These are phyloP conservation scores for Microstegium vimineum DNA, from an alignment of 176 grass and related monocot species.

Conservation along the genomic window DNA sequence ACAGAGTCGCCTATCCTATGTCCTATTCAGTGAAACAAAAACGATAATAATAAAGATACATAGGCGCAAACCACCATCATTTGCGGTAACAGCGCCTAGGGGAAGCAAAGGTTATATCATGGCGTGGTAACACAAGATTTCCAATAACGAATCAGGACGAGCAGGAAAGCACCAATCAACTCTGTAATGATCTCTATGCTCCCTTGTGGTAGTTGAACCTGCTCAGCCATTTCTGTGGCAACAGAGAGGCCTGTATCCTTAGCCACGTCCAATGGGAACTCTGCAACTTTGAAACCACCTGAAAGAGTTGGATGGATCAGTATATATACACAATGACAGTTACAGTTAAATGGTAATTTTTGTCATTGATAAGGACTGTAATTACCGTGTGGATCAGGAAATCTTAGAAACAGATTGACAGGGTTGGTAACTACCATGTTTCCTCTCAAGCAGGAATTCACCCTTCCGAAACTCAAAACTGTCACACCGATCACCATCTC, in stretches of 20 bases:
- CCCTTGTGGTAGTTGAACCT: constrained; percentile 23
- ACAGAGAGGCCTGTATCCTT: constrained; percentile 35
- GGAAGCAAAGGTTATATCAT: constrained; percentile 19
- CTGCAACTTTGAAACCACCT: constrained; percentile 25
- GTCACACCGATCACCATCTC: neutral
- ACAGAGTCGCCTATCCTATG: constrained; percentile 5
- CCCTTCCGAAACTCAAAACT: constrained; percentile 31
- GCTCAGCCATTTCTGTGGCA: constrained; percentile 42
- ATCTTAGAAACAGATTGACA: constrained; percentile 29
- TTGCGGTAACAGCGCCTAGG: neutral
- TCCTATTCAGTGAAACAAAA: neutral
- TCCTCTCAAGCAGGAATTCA: constrained; percentile 33
- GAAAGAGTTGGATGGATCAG: constrained; percentile 18
- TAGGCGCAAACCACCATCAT: neutral
- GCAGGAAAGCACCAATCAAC: constrained; percentile 48
- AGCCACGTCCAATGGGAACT: constrained; percentile 31
- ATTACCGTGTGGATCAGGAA: constrained; percentile 45
- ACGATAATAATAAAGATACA: neutral
- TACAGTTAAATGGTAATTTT: neutral
- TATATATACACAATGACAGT: neutral
- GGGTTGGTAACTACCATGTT: neutral
- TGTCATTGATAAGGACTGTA: neutral
- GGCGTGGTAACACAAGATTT: neutral
- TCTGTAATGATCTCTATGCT: constrained; percentile 24
- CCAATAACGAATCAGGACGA: constrained; percentile 35